Base-by-base conservation (phyloP, 2,329 filamentous ascomycete species). In the Thielaviopsis cerberus region DNA sequence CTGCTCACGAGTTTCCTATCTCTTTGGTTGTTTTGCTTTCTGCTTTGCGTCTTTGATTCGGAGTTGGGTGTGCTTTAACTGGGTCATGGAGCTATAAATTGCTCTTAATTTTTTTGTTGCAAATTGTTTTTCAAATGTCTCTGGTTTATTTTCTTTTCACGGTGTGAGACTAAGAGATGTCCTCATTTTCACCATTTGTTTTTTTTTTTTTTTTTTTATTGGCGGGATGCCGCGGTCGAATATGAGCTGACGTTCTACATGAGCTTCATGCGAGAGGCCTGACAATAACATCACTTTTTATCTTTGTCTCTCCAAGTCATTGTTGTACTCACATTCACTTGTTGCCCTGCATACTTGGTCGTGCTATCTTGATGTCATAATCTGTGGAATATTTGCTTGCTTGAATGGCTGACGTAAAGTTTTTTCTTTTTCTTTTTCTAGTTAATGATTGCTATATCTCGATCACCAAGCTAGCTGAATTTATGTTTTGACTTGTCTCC, bases 141-240 rank as follows among this genome's bases (percentile, higher is more conserved):
- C n/a, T 48, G n/a, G n/a, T n/a, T 48, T 7, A 20, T 48, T 48
- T 20, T 22, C 17, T n/a, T 17, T 41, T 41, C 3, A 10, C 5
- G 41, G 41, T 48, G 17, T 10, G 41, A 22, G 27, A 30, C 11
- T 30, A 30, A 11, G 27, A 30, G 27, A 6, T 6, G 11, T 11
- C 5, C 17, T 48, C n/a, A 7, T 20, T 22, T 3, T n/a, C 7
- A 10, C 41, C 41, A 48, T 48, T 48, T 48, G 20, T 24, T 50
- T 5, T 53, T 52, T 52, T 56, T 23, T 45, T 54, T 59, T n/a
- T 45, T 45, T 53, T 34, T 20, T 56, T 37, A 20, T 34, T 48
- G 41, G 41, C 41, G 41, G 22, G 41, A 48, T n/a, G 41, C 41
- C 41, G 10, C n/a, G 41, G 41, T 8, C 10, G n/a, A 48, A 13